phyloP scores from a whole-genome alignment of 208 protist species.

The Leptomonas pyrrhocoris region DNA sequence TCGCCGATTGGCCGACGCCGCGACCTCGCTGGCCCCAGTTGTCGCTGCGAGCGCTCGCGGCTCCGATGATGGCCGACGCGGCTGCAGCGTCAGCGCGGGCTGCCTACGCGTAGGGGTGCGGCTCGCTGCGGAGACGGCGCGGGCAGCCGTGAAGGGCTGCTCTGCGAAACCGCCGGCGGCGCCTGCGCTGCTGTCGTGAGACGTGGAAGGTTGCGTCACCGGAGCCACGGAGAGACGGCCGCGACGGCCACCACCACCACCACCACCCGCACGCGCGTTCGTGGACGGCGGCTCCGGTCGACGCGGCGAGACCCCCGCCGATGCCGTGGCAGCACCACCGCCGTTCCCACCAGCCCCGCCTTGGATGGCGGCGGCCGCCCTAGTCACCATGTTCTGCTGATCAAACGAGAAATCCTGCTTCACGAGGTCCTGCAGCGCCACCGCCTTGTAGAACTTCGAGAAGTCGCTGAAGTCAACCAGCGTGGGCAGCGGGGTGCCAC shows the following conservation, averaged over 20 bases:
- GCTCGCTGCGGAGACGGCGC: background rate
- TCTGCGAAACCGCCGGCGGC: background rate
- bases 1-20: background rate
- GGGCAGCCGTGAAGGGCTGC: background rate
- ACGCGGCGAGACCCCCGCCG: background rate
- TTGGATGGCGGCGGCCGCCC: conserved; percentile 2
- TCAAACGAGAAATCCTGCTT: conserved; percentile 41
- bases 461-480: conserved; percentile 80
- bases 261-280: background rate
- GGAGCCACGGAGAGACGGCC: conserved; percentile 1
- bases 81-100: conserved; percentile 4
- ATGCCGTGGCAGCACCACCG: background rate
- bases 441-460: conserved; percentile 61
- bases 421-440: conserved; percentile 53
- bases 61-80: conserved; percentile 27
- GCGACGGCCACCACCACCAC: background rate
- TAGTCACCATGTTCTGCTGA: conserved; percentile 7
- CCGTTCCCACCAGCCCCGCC: background rate
- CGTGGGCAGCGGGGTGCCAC: conserved; percentile 26
- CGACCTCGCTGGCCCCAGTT: background rate
- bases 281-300: conserved; percentile 14
- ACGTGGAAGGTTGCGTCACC: background rate
- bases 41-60: conserved; percentile 2
- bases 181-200: background rate
- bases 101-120: background rate